Percentiles rank a stretch among this genome's conserved stretches.
Conservation (phyloP, 2,329 filamentous ascomycete species). For the Curvularia hawaiiensis region DNA sequence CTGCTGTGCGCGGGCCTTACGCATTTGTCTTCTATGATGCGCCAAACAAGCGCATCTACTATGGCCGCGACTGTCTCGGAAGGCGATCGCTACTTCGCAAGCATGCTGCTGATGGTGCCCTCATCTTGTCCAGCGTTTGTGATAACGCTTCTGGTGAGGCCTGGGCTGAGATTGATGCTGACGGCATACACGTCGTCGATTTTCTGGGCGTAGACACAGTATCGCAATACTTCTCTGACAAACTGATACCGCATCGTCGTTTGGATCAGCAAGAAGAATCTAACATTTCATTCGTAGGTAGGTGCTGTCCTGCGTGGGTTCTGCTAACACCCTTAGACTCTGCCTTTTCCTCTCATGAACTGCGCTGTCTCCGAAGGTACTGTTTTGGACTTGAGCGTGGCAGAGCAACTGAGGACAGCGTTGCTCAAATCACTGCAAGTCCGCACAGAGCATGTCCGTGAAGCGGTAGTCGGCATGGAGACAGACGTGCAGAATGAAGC, state of each 20-base stretch:
- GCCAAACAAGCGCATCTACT: slow-evolving; percentile 68
- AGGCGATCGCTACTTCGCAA: slow-evolving; percentile 75
- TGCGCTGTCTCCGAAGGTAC: slow-evolving; percentile 14
- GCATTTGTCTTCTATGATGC: slow-evolving; percentile 85
- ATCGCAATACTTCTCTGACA: slow-evolving; percentile 7
- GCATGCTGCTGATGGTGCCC: slow-evolving; percentile 53
- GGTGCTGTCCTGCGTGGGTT: slow-evolving; percentile 18
- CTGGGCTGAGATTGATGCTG: slow-evolving; percentile 83
- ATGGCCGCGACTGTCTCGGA: slow-evolving; percentile 85
- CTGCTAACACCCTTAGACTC: slow-evolving; percentile 41
- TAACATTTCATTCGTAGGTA: slow-evolving; percentile 42
- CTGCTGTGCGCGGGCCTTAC: slow-evolving; percentile 70
- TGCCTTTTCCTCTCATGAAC: slow-evolving; percentile 55
- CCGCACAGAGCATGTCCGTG: slow-evolving; percentile 51
- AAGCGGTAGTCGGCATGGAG: slow-evolving; percentile 21
- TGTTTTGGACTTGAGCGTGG: slow-evolving; percentile 48
- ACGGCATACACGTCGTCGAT: slow-evolving; percentile 76
- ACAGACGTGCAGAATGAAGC: slow-evolving; percentile 36
- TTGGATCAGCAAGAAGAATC: slow-evolving; percentile 11
- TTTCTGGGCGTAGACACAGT: slow-evolving; percentile 44
- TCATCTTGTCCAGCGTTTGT: slow-evolving; percentile 45
- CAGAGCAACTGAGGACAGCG: slow-evolving; percentile 59
- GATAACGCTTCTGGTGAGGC: slow-evolving; percentile 45
- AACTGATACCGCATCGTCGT: slow-evolving; percentile 33
- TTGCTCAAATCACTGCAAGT: slow-evolving; percentile 67